Evolutionary conservation across 2,329 filamentous ascomycete genomes (phyloP).

Genomic region (Pyrenophora graminea): DNA sequence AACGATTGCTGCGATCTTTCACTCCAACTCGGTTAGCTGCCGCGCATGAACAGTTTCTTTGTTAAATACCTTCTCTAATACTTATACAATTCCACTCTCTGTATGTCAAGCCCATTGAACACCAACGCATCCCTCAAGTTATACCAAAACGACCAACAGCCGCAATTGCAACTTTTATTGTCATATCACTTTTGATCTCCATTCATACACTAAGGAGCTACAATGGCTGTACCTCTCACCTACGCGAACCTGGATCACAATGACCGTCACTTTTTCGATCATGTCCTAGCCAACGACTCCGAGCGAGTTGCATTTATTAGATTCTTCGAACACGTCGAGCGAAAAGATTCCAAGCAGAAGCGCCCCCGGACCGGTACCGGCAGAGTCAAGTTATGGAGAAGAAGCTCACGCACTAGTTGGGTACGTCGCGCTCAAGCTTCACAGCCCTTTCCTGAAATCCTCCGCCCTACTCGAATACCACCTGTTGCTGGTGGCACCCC

Average conservation of each 20-base stretch:
- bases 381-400: not conserved
- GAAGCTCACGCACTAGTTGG: not conserved
- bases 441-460: not conserved
- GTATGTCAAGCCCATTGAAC: too few relatives aligned
- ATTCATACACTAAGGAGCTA: too few relatives aligned
- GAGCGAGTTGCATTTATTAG: slow-evolving; percentile 5
- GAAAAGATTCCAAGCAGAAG: not conserved
- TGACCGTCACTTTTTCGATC: slow-evolving; percentile 1
- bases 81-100: too few relatives aligned
- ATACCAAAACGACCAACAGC: too few relatives aligned
- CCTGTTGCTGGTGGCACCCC: not conserved
- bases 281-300: not conserved
- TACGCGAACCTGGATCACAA: not conserved
- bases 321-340: slow-evolving; percentile 3
- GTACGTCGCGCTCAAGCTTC: not conserved
- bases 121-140: too few relatives aligned
- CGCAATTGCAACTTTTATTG: too few relatives aligned
- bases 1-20: too few relatives aligned
- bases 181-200: too few relatives aligned
- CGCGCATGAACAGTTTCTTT: too few relatives aligned
- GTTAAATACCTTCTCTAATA: too few relatives aligned
- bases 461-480: not conserved
- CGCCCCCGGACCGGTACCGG: not conserved
- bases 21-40: too few relatives aligned
- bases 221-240: not conserved